Evolutionary conservation across 2,329 filamentous ascomycete species (phyloP).

Genomic region (Daldinia sp.): DNA sequence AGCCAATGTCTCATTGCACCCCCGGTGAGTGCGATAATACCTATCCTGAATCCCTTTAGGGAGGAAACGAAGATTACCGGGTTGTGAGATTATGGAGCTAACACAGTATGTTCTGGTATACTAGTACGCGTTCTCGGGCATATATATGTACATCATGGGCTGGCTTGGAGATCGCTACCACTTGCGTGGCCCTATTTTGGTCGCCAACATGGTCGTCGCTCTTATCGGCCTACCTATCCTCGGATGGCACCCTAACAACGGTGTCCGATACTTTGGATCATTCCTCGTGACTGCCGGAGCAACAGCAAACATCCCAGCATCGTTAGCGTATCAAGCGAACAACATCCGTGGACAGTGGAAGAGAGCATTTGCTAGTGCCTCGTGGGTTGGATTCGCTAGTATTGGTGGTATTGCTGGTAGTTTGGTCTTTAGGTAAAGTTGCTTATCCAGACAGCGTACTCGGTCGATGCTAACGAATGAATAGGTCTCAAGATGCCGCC

Average conservation of each 20-base stretch:
- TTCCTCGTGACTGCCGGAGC: constrained; percentile 80
- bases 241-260: constrained; percentile 67
- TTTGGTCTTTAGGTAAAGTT: constrained; percentile 69
- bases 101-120: too few species aligned
- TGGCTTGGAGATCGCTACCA: constrained; percentile 73
- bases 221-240: constrained; percentile 77
- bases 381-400: constrained; percentile 78
- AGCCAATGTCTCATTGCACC: constrained; percentile 77
- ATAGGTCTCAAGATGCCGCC: constrained; percentile 57
- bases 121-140: constrained; percentile 70
- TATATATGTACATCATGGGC: constrained; percentile 67
- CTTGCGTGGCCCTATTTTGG: constrained; percentile 71
- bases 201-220: constrained; percentile 70
- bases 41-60: too few species aligned
- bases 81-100: too few species aligned
- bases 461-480: background rate
- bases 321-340: constrained; percentile 84
- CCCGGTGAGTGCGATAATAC: too few species aligned
- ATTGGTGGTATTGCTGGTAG: constrained; percentile 80
- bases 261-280: constrained; percentile 74
- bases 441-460: background rate
- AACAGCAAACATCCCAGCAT: constrained; percentile 78
- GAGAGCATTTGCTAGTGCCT: constrained; percentile 79
- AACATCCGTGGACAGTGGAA: constrained; percentile 92
- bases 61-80: too few species aligned